phyloP scores from a whole-genome alignment of 1,284 basidiomycete genomes.

The Pulveroboletus sp. region DNA sequence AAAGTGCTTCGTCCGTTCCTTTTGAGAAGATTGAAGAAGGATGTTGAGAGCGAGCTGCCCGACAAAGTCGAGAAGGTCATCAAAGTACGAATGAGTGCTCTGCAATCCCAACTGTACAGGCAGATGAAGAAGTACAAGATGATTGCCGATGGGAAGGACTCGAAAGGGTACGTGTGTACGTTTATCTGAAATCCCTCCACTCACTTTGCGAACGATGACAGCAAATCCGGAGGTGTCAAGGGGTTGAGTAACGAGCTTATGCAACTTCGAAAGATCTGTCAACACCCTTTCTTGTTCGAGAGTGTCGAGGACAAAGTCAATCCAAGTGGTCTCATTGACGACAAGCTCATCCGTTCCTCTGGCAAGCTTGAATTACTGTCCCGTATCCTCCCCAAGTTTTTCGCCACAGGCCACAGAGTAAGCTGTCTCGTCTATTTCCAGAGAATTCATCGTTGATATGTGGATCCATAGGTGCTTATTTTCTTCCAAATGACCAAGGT shows the following conservation, averaged over 20 bases:
- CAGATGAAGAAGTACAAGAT: conserved; percentile 98
- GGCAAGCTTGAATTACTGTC: conserved; percentile 97
- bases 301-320: conserved; percentile 93
- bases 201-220: conserved; percentile 26
- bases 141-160: conserved; percentile 85
- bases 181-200: conserved; percentile 1
- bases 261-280: conserved; percentile 99
- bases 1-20: conserved; percentile 98
- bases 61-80: conserved; percentile 99
- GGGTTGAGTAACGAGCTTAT: conserved; percentile 97
- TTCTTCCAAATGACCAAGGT: conserved; percentile 99
- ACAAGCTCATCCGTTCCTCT: conserved; percentile 83
- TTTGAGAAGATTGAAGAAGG: conserved; percentile 94
- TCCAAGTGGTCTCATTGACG: conserved; percentile 77
- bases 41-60: conserved; percentile 95
- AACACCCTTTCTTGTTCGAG: conserved; percentile 95
- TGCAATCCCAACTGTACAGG: conserved; percentile 95
- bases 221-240: conserved; percentile 75
- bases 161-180: conserved; percentile 50
- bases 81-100: conserved; percentile 94
- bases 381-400: conserved; percentile 93
- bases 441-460: conserved; percentile 2
- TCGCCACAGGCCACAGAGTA: conserved; percentile 88
- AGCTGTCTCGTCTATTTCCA: conserved; percentile 10
- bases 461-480: conserved; percentile 73